Base-by-base conservation (phyloP, 2,329 filamentous ascomycete species). In the Cephalotrichum gorgonifer region DNA sequence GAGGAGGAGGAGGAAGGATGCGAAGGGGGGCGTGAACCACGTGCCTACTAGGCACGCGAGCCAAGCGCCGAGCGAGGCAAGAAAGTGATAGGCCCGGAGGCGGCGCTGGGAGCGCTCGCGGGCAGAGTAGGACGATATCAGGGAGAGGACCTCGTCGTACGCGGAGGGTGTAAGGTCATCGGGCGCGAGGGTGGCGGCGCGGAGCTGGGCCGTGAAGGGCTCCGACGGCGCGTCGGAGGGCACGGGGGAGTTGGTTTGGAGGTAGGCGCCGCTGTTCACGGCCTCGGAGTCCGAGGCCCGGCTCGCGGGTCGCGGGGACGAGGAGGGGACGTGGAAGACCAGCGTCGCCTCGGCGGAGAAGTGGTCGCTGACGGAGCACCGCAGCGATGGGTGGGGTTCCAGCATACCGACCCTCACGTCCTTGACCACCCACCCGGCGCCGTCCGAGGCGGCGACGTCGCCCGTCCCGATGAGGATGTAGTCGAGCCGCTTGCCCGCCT, bases 311-410 rank as follows among this genome's bases (percentile, higher is more conserved):
- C 9, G 43, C 44, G 26, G 54, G 47, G 9, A 57, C 33, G 28
- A 49, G 20, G 60, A 52, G 27, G 64, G 58, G 2, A 61, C 61
- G 54, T 74, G 69, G 12, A 76, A 73, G 4, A 69, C 66, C 15
- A 97, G 73, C 0, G 87, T 89, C 6, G 87, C 83, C 62, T 91
- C 85, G 48, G 97, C 85, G 22, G 88, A 89, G 64, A 96, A 97
- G 64, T 97, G 93, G 61, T 98, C 91, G 57, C 89, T 96, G 25
- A 97, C 74, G 1, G 88, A 95, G 67, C 89, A 95, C 53, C 81
- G 76, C 2, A 96, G 73, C 2, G 78, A 79, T 0, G 89, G 87
- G 64, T 96, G 90, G 9, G 87, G 82, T 61, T 85, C 78, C 20
- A 80, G 83, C 81, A 96, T 88, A 52, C 85, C 83, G 1, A 98